Evolutionary conservation across 306 rosid genomes (phyloP).

Genomic region (Psophocarpus tetragonolobus): DNA sequence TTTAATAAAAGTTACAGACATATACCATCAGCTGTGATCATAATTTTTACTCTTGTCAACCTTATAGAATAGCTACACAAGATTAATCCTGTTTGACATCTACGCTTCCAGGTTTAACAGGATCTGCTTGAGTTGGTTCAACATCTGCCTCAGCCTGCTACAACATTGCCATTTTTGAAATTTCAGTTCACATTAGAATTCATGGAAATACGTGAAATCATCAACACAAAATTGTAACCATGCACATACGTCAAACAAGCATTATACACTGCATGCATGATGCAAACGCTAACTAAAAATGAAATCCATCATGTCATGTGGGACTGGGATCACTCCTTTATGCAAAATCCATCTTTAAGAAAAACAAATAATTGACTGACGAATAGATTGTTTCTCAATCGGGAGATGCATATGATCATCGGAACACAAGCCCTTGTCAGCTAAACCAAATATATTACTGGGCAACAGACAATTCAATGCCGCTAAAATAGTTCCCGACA

Average conservation of each 20-base stretch:
- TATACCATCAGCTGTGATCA: not conserved
- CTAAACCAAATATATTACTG: not conserved
- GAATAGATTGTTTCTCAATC: not conserved
- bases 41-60: not conserved
- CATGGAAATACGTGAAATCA: slow-evolving; percentile 15
- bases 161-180: slow-evolving; percentile 27
- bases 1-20: slow-evolving; percentile 7
- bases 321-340: not conserved
- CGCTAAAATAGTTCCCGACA: not conserved
- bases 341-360: not conserved
- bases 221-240: slow-evolving; percentile 5
- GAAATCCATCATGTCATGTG: not conserved
- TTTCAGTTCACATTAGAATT: slow-evolving; percentile 14
- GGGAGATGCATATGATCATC: slow-evolving; percentile 6
- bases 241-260: not conserved
- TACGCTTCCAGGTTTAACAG: slow-evolving; percentile 38
- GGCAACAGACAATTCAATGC: not conserved
- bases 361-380: not conserved
- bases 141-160: slow-evolving; percentile 52
- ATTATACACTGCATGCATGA: not conserved
- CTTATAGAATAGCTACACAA: slow-evolving; percentile 7
- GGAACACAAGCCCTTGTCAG: not conserved
- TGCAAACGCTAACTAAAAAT: slow-evolving; percentile 4
- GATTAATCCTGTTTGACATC: slow-evolving; percentile 61
- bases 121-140: slow-evolving; percentile 41